These are phyloP conservation scores for Hyphopichia fennica DNA, from an alignment of 1,139 yeast genomes.

Conservation along the genomic window DNA sequence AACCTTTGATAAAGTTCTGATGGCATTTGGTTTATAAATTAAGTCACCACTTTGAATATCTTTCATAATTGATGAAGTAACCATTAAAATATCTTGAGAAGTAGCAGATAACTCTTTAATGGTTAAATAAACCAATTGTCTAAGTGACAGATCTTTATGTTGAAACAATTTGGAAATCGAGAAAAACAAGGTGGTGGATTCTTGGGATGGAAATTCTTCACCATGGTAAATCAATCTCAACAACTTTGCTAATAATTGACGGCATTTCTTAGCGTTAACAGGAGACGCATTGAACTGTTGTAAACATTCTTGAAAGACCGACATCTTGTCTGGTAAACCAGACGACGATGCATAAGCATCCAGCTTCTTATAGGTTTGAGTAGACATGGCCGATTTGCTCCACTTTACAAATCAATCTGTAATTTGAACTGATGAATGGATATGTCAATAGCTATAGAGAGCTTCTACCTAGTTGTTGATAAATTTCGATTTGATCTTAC, in stretches of 20 bases:
- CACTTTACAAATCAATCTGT: neutral
- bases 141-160: slow-evolving; percentile 84
- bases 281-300: slow-evolving; percentile 93
- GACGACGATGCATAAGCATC: slow-evolving; percentile 59
- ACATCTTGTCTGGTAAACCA: slow-evolving; percentile 89
- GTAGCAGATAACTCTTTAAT: slow-evolving; percentile 84
- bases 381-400: slow-evolving; percentile 54
- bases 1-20: slow-evolving; percentile 86
- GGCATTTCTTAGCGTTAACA: slow-evolving; percentile 83
- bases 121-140: slow-evolving; percentile 92
- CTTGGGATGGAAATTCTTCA: slow-evolving; percentile 82
- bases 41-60: slow-evolving; percentile 90
- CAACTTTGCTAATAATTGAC: slow-evolving; percentile 72
- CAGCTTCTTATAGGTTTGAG: slow-evolving; percentile 77
- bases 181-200: slow-evolving; percentile 90
- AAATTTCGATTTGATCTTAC: slow-evolving; percentile 8
- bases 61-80: slow-evolving; percentile 95
- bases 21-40: slow-evolving; percentile 90
- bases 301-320: slow-evolving; percentile 93
- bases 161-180: slow-evolving; percentile 93
- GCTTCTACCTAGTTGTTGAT: neutral
- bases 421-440: neutral
- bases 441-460: neutral
- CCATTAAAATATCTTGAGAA: slow-evolving; percentile 94
- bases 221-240: slow-evolving; percentile 77